phyloP scores from a whole-genome alignment of 169 alveolate species.

The Eimeria praecox region DNA sequence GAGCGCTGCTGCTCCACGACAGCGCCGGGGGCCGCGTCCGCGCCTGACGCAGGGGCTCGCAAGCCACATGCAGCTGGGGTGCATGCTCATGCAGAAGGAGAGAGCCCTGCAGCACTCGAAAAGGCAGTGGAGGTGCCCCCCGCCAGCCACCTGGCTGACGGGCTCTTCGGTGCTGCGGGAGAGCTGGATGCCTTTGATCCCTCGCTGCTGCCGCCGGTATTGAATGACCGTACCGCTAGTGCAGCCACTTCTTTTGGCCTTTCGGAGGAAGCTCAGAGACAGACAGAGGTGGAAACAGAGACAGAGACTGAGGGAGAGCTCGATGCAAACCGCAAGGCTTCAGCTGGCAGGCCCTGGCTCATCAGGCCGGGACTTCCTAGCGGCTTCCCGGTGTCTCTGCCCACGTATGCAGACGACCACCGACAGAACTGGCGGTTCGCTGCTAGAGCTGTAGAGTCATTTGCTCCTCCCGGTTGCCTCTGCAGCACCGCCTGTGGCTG shows the following conservation, averaged over 20 bases:
- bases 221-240: constrained; percentile 42
- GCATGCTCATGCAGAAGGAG: background rate
- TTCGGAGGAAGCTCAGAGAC: background rate
- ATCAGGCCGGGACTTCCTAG: constrained; percentile 43
- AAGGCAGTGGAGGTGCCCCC: constrained; percentile 36
- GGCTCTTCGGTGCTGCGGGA: constrained; percentile 67
- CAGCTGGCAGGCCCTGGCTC: background rate
- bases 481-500: constrained; percentile 32
- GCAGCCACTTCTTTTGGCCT: constrained; percentile 29
- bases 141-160: constrained; percentile 52
- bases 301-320: background rate
- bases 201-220: constrained; percentile 52
- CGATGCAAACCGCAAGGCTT: background rate
- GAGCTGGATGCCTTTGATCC: constrained; percentile 66
- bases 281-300: background rate
- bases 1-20: background rate
- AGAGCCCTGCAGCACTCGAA: constrained; percentile 6
- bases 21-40: background rate
- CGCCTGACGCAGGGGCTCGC: background rate
- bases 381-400: constrained; percentile 55
- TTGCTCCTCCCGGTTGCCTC: constrained; percentile 59
- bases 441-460: constrained; percentile 43
- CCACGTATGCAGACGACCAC: constrained; percentile 54
- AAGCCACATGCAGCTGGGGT: background rate
- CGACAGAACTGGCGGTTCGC: constrained; percentile 57